These are phyloP conservation scores for Leccinellum rugosiceps DNA, from an alignment of 768 basidiomycete species.

Conservation along the genomic window DNA sequence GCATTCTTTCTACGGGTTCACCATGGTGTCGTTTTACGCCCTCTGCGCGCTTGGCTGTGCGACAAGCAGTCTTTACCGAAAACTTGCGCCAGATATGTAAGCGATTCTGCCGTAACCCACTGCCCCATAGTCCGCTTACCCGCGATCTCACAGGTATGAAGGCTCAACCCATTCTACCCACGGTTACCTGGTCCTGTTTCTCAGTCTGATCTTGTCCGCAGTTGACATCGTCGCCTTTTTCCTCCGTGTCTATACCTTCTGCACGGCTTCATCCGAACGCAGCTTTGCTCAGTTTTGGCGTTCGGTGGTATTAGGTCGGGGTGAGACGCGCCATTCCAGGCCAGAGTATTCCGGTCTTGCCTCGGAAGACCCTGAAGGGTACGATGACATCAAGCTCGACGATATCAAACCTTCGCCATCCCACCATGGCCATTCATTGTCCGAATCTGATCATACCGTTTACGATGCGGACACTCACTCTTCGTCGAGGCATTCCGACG, in stretches of 20 bases:
- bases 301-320: conserved; percentile 51
- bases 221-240: conserved; percentile 54
- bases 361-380: conserved; percentile 52
- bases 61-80: conserved; percentile 67
- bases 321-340: conserved; percentile 24
- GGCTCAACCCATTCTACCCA: conserved; percentile 59
- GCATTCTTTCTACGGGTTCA: conserved; percentile 58
- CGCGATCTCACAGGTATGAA: conserved; percentile 55
- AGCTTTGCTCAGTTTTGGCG: conserved; percentile 53
- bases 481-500: conserved; percentile 49
- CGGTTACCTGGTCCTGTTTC: conserved; percentile 54
- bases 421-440: conserved; percentile 40
- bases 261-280: conserved; percentile 42
- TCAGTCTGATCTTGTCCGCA: conserved; percentile 44
- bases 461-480: conserved; percentile 44
- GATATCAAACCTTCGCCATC: conserved; percentile 36
- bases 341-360: conserved; percentile 60
- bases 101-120: conserved; percentile 28
- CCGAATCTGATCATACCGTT: conserved; percentile 57
- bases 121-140: background rate
- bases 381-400: conserved; percentile 41
- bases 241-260: conserved; percentile 49
- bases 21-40: conserved; percentile 60
- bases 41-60: conserved; percentile 63
- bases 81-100: conserved; percentile 81